Evolutionary conservation across 805 yeast genomes (phyloP), one percentile per base, ranked within the genome.

Genomic region (Metschnikowia amazonensis): DNA sequence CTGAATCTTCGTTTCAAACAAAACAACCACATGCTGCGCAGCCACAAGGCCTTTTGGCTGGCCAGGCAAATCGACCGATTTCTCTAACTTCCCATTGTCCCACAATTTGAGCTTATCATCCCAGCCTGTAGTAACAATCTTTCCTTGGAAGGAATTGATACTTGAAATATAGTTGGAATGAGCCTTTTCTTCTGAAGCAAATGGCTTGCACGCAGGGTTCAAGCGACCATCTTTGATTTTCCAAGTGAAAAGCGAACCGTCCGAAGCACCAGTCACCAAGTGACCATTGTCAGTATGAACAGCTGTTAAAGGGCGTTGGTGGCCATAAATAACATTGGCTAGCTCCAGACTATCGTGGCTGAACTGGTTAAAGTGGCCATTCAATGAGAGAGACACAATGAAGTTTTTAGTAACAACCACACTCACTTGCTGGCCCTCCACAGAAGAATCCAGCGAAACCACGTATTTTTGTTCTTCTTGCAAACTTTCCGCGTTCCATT

Each of bases 301-400:
- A 0, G 89, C 76, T 0, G 96, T 88, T 45, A 92, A 77, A 11
- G 89, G 75, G 55, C 81, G 81, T 63, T 90, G 96, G 59, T 92
- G 97, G 18, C 97, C 97, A 13, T 88, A 66, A 1, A 75, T 65
- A 23, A 58, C 59, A 3, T 60, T 62, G 2, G 79, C 76, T 31
- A 53, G 47, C 1, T 56, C 51, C 6, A 56, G 28, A 7, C 57
- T 60, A 11, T 73, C 75, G 11, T 68, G 56, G 23, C 66, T 58
- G 58, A 83, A 82, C 56, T 77, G 76, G 62, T 82, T 79, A 55
- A 94, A 64, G 49, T 83, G 77, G 20, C 98, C 98, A 49, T 78
- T 75, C 44, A 78, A 70, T 0, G 94, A 79, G 43, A 92, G 69
- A 0, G 94, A 81, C 16, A 89, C 67, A 18, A 89, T 64, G 39